A percentile compares a stretch with the other conserved stretches of the same genome.
These are phyloP conservation scores for Xenosphaeropsis pyriputrescens DNA, from an alignment of 2,329 filamentous ascomycete genomes.

Conservation along the genomic window DNA sequence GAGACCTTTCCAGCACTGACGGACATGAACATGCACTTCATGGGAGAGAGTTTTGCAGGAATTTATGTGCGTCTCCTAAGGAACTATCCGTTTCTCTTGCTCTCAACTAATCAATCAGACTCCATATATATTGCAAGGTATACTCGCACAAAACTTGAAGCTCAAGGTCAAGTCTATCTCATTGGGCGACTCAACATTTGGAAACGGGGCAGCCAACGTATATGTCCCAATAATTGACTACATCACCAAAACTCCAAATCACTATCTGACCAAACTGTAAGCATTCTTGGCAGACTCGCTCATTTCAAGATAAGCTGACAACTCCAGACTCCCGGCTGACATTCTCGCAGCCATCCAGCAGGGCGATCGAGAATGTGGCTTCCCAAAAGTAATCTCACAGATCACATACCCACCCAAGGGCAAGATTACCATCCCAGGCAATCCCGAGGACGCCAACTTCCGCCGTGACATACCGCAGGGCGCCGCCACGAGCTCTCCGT, in stretches of 20 bases:
- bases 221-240: not conserved
- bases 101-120: not conserved
- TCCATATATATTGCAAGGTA: constrained; percentile 2
- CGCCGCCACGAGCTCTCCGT: not conserved
- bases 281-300: not conserved
- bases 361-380: constrained; percentile 1
- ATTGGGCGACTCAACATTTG: constrained; percentile 1
- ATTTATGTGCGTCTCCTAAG: not conserved
- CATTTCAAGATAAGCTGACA: not conserved
- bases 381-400: not conserved
- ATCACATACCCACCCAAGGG: constrained; percentile 2
- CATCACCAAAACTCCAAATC: not conserved
- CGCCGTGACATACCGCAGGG: not conserved
- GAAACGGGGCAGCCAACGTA: not conserved
- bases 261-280: constrained; percentile 1
- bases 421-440: constrained; percentile 1
- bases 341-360: not conserved
- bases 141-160: not conserved
- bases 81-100: no score
- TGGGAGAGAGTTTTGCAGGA: constrained; percentile 2
- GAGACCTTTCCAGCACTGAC: constrained; percentile 1
- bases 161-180: constrained; percentile 1
- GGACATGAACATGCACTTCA: constrained; percentile 2
- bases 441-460: not conserved
- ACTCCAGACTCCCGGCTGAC: not conserved